Conservation (phyloP, 306 rosid species). For the Cucurbita ficifolia region DNA sequence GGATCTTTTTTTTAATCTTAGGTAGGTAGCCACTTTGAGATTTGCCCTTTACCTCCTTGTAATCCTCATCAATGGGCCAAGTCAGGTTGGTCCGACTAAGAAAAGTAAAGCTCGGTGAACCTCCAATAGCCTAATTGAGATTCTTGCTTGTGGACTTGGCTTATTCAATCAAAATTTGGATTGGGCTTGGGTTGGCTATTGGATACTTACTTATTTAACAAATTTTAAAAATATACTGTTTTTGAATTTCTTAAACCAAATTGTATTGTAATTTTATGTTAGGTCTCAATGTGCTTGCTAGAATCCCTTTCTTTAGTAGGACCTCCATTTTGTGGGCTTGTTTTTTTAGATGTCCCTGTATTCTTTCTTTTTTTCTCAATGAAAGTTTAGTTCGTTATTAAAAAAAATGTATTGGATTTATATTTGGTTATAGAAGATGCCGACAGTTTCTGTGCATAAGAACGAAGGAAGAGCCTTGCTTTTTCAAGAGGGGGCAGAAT, state of each 20-base stretch:
- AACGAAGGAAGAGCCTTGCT: not conserved
- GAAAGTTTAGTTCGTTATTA: too few relatives aligned
- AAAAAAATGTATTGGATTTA: not conserved
- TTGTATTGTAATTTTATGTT: not conserved
- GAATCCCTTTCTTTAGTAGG: not conserved
- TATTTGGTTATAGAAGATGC: not conserved
- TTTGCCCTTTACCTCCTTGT: not conserved
- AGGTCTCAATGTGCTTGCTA: not conserved
- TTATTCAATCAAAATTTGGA: not conserved
- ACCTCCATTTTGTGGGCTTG: not conserved
- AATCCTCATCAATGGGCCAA: not conserved
- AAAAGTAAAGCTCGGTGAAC: not conserved
- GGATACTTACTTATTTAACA: not conserved
- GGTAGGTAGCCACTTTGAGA: not conserved
- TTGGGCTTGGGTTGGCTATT: not conserved
- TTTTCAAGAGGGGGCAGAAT: too few relatives aligned
- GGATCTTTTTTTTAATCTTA: not conserved
- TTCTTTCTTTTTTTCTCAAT: too few relatives aligned
- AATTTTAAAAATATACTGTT: not conserved
- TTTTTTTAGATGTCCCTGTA: not conserved
- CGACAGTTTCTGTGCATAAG: not conserved
- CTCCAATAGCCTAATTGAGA: not conserved
- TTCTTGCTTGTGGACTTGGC: not conserved
- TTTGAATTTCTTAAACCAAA: not conserved
- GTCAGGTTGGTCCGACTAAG: not conserved